Base-by-base conservation (phyloP, 768 basidiomycete genomes). In the Galerina sulciceps region DNA sequence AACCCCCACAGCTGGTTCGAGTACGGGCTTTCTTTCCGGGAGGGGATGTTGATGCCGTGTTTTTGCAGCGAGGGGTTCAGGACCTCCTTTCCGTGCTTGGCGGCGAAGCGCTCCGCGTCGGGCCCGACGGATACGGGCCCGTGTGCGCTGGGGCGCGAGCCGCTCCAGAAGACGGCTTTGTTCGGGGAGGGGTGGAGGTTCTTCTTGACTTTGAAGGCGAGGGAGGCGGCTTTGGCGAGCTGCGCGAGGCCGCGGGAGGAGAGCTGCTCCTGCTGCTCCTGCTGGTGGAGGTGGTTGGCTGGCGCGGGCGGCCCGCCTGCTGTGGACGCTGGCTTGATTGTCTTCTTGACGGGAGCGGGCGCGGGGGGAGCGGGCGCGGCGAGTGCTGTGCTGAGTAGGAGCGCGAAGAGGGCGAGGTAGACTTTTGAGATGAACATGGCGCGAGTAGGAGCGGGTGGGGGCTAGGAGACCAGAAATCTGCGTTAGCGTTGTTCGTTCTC, bases 91-190 rank as follows among this genome's bases (percentile, higher is more conserved):
- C 53, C 53, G 31, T 49, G 35, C 1, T 22, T 22, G 13, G 43
- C 18, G 2, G 57, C 61, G 18, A 49, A 58, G 10, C 35, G 15
- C 36, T 49, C 20, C 9, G 59, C 59, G 20, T 59, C 52, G 10
- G 15, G 22, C 1, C 31, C 10, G 50, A 52, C 49, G 5, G 60
- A 57, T 0, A 60, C 53, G 26, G 41, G 42, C 4, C 43, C 60
- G 35, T 36, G 18, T 5, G 35, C 18, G 6, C 40, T 47, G 0
- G 20, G 10, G 10, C 31, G 26, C 4, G 14, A 43, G 6, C 61
- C 61, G 47, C 61, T 62, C 61, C 61, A 62, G 49, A 62, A 62
- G 40, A 62, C 50, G 40, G 61, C 37, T 35, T 58, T 51, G 23
- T 34, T 45, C 3, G 37, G 13, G n/a, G 48, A 51, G 47, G 59